These are phyloP conservation scores for Colletotrichum brevisporum DNA, from an alignment of 2,329 filamentous ascomycete species.

Conservation along the genomic window DNA sequence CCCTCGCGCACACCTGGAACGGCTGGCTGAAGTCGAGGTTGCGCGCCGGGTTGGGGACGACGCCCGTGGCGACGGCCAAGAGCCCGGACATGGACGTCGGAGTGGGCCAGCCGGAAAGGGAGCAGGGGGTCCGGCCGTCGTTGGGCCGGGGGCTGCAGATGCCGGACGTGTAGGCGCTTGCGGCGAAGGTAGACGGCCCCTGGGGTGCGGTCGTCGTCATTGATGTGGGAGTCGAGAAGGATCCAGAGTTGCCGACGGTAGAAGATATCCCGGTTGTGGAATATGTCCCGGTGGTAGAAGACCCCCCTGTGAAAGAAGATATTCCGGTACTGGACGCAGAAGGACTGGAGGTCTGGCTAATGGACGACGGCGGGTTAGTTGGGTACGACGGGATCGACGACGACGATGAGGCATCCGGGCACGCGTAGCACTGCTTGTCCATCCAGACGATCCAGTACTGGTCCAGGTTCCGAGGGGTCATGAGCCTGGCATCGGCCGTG, in stretches of 20 bases:
- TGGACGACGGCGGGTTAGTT: neutral
- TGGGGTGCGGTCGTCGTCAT: slow-evolving; percentile 2
- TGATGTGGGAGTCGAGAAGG: neutral
- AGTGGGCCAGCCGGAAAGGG: slow-evolving; percentile 27
- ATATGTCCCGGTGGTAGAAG: no score
- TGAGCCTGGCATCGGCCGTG: slow-evolving; percentile 20
- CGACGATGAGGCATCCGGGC: slow-evolving; percentile 4
- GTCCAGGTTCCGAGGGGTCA: slow-evolving; percentile 25
- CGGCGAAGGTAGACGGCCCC: slow-evolving; percentile 9
- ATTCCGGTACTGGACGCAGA: neutral
- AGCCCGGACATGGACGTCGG: slow-evolving; percentile 22
- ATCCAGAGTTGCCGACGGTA: neutral
- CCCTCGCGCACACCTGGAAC: slow-evolving; percentile 17
- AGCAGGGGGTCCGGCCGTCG: slow-evolving; percentile 6
- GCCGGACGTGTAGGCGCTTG: slow-evolving; percentile 12
- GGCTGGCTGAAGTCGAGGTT: slow-evolving; percentile 15
- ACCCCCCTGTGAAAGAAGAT: neutral
- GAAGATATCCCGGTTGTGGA: neutral
- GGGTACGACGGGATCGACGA: neutral
- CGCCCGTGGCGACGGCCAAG: slow-evolving; percentile 19
- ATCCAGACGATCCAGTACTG: slow-evolving; percentile 26
- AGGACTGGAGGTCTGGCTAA: neutral
- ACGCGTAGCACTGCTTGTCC: slow-evolving; percentile 26
- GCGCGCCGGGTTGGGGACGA: slow-evolving; percentile 1
- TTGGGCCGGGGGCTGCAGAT: slow-evolving; percentile 9